Conservation (phyloP, 495 filamentous ascomycete genomes). For the Parmelia sp. region DNA sequence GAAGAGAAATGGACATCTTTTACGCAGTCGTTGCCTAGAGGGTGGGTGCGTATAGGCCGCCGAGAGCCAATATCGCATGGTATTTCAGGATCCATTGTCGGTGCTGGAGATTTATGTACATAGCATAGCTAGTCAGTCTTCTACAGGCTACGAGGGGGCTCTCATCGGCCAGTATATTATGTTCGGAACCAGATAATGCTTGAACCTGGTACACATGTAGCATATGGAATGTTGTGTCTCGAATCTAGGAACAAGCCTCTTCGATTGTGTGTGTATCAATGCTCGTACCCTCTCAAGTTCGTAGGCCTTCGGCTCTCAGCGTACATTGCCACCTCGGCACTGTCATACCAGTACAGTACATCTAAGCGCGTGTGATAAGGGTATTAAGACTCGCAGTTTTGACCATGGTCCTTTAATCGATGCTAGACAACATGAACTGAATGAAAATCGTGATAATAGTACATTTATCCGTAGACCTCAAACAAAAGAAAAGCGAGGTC, state of each 20-base stretch:
- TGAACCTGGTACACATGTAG: neutral
- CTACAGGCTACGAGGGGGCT: neutral
- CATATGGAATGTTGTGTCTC: neutral
- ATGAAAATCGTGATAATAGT: conserved; percentile 16
- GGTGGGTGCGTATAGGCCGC: neutral
- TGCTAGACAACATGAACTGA: neutral
- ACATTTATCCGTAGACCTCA: conserved; percentile 3
- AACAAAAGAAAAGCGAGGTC: neutral
- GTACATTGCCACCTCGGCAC: neutral
- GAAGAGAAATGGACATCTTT: neutral
- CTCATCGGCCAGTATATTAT: neutral
- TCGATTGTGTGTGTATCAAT: neutral
- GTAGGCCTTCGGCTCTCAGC: conserved; percentile 3
- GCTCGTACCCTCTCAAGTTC: neutral
- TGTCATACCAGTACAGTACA: conserved; percentile 12
- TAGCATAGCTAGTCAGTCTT: neutral
- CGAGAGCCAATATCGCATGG: neutral
- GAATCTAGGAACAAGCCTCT: neutral
- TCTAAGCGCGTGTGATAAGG: conserved; percentile 1
- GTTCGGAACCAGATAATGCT: neutral
- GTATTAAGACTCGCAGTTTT: conserved; percentile 13
- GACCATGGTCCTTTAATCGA: conserved; percentile 9
- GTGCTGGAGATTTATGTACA: neutral
- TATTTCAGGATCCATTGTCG: neutral
- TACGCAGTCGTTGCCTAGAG: neutral